phyloP scores from a whole-genome alignment of 768 basidiomycete species.

The Termitomyces titanicus region DNA sequence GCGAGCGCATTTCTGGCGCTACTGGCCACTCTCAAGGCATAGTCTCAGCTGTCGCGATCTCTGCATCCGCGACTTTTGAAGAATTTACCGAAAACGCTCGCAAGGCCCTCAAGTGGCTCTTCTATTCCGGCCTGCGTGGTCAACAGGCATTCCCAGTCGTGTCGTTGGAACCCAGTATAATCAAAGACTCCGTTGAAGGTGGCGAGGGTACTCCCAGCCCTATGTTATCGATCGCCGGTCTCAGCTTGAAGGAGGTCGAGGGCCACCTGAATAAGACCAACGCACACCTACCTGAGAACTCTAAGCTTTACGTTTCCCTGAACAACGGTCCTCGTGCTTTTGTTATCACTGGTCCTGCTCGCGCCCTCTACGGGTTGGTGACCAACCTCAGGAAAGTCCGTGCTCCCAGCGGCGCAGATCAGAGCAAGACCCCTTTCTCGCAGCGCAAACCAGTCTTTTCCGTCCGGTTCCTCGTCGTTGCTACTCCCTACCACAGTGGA shows the following conservation, averaged over 20 bases:
- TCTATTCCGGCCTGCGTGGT: conserved; percentile 90
- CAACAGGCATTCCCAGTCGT: conserved; percentile 94
- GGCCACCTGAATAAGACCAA: conserved; percentile 86
- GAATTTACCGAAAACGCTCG: conserved; percentile 71
- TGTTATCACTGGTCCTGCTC: conserved; percentile 90
- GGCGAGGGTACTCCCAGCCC: conserved; percentile 92
- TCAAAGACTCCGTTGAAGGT: conserved; percentile 84
- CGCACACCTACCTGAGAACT: conserved; percentile 73
- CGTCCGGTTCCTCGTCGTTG: conserved; percentile 91
- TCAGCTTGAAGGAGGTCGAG: conserved; percentile 72
- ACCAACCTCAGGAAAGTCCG: conserved; percentile 87
- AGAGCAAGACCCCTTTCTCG: conserved; percentile 91
- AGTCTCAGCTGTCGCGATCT: conserved; percentile 87
- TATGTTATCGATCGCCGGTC: conserved; percentile 89
- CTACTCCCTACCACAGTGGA: conserved; percentile 92
- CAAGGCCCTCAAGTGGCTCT: conserved; percentile 89
- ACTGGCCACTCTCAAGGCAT: conserved; percentile 99
- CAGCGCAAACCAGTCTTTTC: conserved; percentile 94
- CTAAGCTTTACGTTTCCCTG: conserved; percentile 81
- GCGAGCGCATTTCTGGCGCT: conserved; percentile 71
- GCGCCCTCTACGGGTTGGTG: conserved; percentile 91
- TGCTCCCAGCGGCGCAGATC: conserved; percentile 83
- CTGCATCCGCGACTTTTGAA: conserved; percentile 73
- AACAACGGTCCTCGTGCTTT: conserved; percentile 90
- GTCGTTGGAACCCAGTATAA: conserved; percentile 82